These are phyloP conservation scores for Chaetomium olivaceum DNA, from an alignment of 2,329 filamentous ascomycete genomes.

Conservation along the genomic window DNA sequence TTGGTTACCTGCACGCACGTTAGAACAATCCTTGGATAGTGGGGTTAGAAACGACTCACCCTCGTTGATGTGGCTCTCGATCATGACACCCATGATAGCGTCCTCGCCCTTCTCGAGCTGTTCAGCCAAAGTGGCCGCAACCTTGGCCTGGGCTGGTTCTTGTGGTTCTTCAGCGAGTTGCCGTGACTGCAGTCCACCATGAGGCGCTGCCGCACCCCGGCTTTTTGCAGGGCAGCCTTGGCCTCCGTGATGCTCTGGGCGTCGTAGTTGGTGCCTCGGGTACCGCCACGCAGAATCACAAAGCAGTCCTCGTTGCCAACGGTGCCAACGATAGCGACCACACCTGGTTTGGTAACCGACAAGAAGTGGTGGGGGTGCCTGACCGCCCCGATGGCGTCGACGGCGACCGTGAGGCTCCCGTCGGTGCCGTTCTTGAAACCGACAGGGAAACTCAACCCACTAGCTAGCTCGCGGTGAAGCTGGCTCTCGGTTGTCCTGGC, in stretches of 20 bases:
- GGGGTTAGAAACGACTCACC: slow-evolving; percentile 52
- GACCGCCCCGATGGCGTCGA: slow-evolving; percentile 93
- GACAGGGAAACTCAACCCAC: slow-evolving; percentile 92
- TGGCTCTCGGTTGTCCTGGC: slow-evolving; percentile 97
- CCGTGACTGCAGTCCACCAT: slow-evolving; percentile 99
- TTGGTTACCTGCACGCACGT: slow-evolving; percentile 66
- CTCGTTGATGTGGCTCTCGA: slow-evolving; percentile 96
- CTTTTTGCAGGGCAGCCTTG: slow-evolving; percentile 74
- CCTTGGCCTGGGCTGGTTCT: slow-evolving; percentile 95
- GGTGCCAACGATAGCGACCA: slow-evolving; percentile 92
- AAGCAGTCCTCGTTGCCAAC: slow-evolving; percentile 96
- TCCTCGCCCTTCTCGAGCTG: slow-evolving; percentile 84
- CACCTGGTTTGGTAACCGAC: slow-evolving; percentile 93
- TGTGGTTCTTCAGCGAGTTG: slow-evolving; percentile 94
- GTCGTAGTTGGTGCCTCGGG: slow-evolving; percentile 92
- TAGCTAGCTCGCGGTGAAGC: slow-evolving; percentile 90
- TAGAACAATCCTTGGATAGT: slow-evolving; percentile 27
- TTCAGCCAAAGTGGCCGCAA: slow-evolving; percentile 75
- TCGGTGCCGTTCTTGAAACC: slow-evolving; percentile 99
- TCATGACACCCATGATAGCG: slow-evolving; percentile 96
- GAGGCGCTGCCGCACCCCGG: slow-evolving; percentile 71
- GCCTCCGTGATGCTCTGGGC: slow-evolving; percentile 79
- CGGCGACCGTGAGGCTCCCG: slow-evolving; percentile 81
- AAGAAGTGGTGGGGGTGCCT: slow-evolving; percentile 94
- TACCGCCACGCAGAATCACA: slow-evolving; percentile 90